A percentile compares a stretch with the other conserved stretches of the same genome.
These are phyloP conservation scores for Pleurotus citrinopileatus DNA, from an alignment of 768 basidiomycete genomes.

Conservation along the genomic window DNA sequence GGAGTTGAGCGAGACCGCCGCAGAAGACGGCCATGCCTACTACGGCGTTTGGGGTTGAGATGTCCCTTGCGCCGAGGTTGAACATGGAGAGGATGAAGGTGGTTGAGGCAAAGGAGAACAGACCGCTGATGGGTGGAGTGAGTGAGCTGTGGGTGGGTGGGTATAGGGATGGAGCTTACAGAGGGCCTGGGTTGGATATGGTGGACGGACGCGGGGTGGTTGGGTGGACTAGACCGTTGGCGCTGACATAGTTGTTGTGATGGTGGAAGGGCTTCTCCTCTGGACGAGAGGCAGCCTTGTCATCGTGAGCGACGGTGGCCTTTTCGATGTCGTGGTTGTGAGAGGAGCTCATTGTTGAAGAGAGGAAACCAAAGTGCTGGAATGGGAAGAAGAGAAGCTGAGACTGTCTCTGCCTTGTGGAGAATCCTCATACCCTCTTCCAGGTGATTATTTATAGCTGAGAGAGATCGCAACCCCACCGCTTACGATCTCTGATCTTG, in stretches of 20 bases:
- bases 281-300: background rate
- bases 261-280: background rate
- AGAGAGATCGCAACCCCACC: no score
- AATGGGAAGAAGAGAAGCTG: no score
- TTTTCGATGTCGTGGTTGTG: background rate
- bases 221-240: conserved; percentile 10
- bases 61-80: conserved; percentile 57
- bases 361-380: no score
- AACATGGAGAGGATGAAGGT: conserved; percentile 77
- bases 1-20: conserved; percentile 73
- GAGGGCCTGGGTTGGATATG: conserved; percentile 61
- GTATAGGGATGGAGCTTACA: conserved; percentile 31
- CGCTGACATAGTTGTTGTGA: background rate
- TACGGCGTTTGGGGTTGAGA: conserved; percentile 63
- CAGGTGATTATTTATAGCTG: no score
- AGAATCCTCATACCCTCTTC: no score
- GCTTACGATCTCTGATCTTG: no score
- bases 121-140: conserved; percentile 44
- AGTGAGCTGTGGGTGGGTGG: conserved; percentile 8
- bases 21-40: conserved; percentile 42
- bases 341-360: background rate
- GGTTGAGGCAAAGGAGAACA: conserved; percentile 83
- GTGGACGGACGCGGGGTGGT: conserved; percentile 25
- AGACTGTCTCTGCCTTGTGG: no score
- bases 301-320: background rate